phyloP scores from a whole-genome alignment of 768 basidiomycete species.

The Coprinellus micaceus region DNA sequence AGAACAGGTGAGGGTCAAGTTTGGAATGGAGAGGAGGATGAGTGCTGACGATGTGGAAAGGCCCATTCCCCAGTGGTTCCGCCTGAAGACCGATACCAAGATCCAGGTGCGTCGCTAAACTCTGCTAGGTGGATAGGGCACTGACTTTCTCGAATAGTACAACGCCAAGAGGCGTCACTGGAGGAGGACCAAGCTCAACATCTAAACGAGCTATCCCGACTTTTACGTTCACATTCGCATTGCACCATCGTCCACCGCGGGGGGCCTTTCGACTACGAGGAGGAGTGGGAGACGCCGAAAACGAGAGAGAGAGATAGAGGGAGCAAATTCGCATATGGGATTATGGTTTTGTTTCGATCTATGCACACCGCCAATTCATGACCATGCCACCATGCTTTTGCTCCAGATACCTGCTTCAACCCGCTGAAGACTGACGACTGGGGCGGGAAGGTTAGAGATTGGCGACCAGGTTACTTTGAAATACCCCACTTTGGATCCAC shows the following conservation, averaged over 20 bases:
- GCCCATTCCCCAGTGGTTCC: constrained; percentile 99
- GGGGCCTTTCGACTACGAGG: not conserved
- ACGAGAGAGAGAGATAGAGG: constrained; percentile 1
- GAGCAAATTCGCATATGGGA: constrained; percentile 3
- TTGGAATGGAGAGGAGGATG: not conserved
- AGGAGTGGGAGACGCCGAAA: not conserved
- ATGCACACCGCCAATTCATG: constrained; percentile 5
- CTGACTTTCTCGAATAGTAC: constrained; percentile 46
- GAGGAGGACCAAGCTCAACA: constrained; percentile 98
- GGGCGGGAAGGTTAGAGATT: too few relatives aligned
- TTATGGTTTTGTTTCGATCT: constrained; percentile 4
- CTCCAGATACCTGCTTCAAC: not conserved
- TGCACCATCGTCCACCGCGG: not conserved
- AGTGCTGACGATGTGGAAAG: constrained; percentile 33
- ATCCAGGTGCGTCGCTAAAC: constrained; percentile 61
- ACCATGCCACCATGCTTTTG: not conserved
- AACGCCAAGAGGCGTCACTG: constrained; percentile 98
- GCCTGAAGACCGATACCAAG: constrained; percentile 93
- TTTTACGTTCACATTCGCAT: constrained; percentile 7
- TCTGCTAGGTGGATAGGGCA: not conserved
- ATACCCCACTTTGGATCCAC: too few relatives aligned
- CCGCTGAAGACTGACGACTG: too few relatives aligned
- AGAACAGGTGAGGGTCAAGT: constrained; percentile 79
- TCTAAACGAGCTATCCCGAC: constrained; percentile 61
- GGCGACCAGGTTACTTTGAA: too few relatives aligned